phyloP scores from a whole-genome alignment of 2,329 filamentous ascomycete species.

The Fusarium tjaetaba region DNA sequence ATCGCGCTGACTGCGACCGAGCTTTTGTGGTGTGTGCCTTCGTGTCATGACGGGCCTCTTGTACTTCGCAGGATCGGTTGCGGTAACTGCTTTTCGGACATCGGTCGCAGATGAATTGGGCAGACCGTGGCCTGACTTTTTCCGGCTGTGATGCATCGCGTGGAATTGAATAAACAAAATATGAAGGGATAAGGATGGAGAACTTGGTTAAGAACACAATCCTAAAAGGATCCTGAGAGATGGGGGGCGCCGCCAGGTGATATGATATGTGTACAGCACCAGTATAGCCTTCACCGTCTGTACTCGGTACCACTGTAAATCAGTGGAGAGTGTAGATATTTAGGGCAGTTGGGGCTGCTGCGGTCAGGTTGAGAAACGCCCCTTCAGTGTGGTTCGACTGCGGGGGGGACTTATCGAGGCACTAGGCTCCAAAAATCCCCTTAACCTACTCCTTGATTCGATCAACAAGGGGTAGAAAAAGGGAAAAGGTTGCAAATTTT shows the following conservation, averaged over 20 bases:
- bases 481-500: constrained; percentile 34
- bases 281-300: constrained; percentile 25
- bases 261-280: constrained; percentile 38
- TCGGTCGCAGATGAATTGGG: constrained; percentile 65
- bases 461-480: constrained; percentile 28
- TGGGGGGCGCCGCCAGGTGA: constrained; percentile 26
- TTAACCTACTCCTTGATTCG: constrained; percentile 39
- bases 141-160: constrained; percentile 66
- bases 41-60: constrained; percentile 59
- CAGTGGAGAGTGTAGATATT: constrained; percentile 33
- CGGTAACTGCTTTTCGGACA: constrained; percentile 60
- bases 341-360: constrained; percentile 32
- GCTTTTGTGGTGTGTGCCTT: constrained; percentile 59
- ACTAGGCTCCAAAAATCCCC: constrained; percentile 36
- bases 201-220: constrained; percentile 19
- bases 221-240: constrained; percentile 23
- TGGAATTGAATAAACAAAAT: constrained; percentile 7
- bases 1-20: constrained; percentile 61
- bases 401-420: constrained; percentile 39
- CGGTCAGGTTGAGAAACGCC: constrained; percentile 26
- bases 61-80: constrained; percentile 58
- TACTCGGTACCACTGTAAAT: constrained; percentile 37
- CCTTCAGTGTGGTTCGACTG: constrained; percentile 43
- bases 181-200: constrained; percentile 6
- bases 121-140: constrained; percentile 65